phyloP scores from a whole-genome alignment of 257 asterid genomes.

The Plantago ovata region DNA sequence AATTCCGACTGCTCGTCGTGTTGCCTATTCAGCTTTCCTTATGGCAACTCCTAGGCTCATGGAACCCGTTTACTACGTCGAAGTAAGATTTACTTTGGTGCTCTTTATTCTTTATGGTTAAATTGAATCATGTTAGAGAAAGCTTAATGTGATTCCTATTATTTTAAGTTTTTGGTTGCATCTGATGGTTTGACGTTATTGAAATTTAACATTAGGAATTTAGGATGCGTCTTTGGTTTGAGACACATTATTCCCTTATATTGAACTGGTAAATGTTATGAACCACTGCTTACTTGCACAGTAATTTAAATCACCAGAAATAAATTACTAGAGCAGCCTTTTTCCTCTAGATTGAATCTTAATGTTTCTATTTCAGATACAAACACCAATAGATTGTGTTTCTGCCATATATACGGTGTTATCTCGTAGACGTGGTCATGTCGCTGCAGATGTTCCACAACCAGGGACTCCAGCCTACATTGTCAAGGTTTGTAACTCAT shows the following conservation, averaged over 20 bases:
- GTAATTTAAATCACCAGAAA: neutral
- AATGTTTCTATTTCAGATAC: slow-evolving; percentile 53
- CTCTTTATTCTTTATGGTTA: neutral
- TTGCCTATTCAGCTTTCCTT: slow-evolving; percentile 95
- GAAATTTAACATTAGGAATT: neutral
- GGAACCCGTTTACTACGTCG: slow-evolving; percentile 95
- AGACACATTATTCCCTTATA: slow-evolving; percentile 5
- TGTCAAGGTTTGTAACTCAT: slow-evolving; percentile 75
- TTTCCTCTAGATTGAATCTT: slow-evolving; percentile 17
- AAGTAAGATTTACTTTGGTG: slow-evolving; percentile 39
- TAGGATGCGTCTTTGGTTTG: neutral
- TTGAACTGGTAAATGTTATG: neutral
- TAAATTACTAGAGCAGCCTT: neutral
- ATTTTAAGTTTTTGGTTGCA: too few relatives aligned
- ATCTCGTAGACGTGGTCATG: slow-evolving; percentile 93
- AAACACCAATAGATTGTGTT: slow-evolving; percentile 92
- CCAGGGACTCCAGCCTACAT: slow-evolving; percentile 94
- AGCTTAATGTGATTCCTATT: too few relatives aligned
- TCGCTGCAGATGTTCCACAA: slow-evolving; percentile 91
- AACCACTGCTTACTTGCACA: neutral
- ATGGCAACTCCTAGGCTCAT: slow-evolving; percentile 97
- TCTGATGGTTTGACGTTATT: too few relatives aligned
- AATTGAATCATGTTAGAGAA: too few relatives aligned
- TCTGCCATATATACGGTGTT: slow-evolving; percentile 88
- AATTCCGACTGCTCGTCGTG: slow-evolving; percentile 97